Evolutionary conservation across 495 filamentous ascomycete species (phyloP).

Genomic region (Penicillium desertorum): DNA sequence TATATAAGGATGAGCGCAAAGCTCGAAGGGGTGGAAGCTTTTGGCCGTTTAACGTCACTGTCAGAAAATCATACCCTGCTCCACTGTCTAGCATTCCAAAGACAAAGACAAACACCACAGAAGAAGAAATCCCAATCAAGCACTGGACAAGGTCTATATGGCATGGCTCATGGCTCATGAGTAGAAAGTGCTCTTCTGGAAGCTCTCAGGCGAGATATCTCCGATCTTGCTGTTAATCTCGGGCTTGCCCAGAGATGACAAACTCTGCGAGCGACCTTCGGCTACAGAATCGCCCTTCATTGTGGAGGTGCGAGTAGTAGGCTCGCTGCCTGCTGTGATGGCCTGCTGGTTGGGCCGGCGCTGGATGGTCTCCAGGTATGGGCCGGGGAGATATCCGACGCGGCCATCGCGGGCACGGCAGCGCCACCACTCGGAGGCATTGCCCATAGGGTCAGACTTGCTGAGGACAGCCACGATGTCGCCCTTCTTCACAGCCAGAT

Average conservation of each 20-base stretch:
- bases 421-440: slow-evolving; percentile 94
- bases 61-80: not conserved
- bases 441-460: slow-evolving; percentile 89
- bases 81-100: slow-evolving; percentile 7
- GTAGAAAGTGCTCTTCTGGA: slow-evolving; percentile 88
- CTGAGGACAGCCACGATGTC: slow-evolving; percentile 92
- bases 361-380: slow-evolving; percentile 83
- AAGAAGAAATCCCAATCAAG: not conserved
- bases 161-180: slow-evolving; percentile 27
- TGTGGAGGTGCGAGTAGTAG: slow-evolving; percentile 53
- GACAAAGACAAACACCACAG: not conserved
- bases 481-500: slow-evolving; percentile 90
- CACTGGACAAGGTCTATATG: slow-evolving; percentile 3
- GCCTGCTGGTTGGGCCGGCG: slow-evolving; percentile 62
- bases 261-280: slow-evolving; percentile 31
- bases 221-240: slow-evolving; percentile 50
- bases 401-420: slow-evolving; percentile 89
- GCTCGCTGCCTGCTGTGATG: slow-evolving; percentile 46
- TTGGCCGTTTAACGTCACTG: slow-evolving; percentile 4
- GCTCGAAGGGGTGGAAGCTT: slow-evolving; percentile 9
- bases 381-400: slow-evolving; percentile 85
- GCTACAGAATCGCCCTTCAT: slow-evolving; percentile 52
- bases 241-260: slow-evolving; percentile 30
- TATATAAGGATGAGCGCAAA: slow-evolving; percentile 10
- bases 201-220: slow-evolving; percentile 77